phyloP scores from a whole-genome alignment of 1,284 basidiomycete species.

The Phlebopus sp. region DNA sequence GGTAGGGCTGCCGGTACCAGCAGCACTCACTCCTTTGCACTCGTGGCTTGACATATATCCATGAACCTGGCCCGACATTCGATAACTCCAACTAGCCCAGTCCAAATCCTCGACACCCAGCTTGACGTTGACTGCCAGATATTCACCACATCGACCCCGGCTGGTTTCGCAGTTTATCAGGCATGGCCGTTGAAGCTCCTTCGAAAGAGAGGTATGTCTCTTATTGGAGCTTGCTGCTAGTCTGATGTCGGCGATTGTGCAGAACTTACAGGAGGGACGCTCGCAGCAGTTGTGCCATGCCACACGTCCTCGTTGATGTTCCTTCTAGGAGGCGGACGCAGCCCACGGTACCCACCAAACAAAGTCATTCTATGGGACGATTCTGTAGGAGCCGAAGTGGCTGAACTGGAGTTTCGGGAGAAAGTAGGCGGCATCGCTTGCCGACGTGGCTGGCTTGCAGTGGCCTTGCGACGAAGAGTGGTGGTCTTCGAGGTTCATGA shows the following conservation, averaged over 20 bases:
- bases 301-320: conserved; percentile 86
- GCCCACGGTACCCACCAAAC: conserved; percentile 92
- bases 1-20: conserved; percentile 6
- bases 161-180: conserved; percentile 86
- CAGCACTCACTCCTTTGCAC: conserved; percentile 1
- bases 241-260: conserved; percentile 10
- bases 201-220: conserved; percentile 69
- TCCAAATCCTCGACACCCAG: conserved; percentile 73
- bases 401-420: conserved; percentile 91
- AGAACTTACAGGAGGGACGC: conserved; percentile 80
- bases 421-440: conserved; percentile 79
- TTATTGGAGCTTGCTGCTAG: conserved; percentile 2
- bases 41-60: conserved; percentile 20
- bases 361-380: conserved; percentile 94
- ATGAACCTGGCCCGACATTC: conserved; percentile 92
- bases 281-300: conserved; percentile 74
- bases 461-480: conserved; percentile 77
- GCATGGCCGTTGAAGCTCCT: conserved; percentile 77
- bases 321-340: conserved; percentile 85
- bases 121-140: conserved; percentile 77
- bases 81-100: conserved; percentile 75
- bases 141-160: conserved; percentile 80
- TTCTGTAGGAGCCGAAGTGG: conserved; percentile 68
- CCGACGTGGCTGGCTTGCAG: conserved; percentile 78
- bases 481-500: conserved; percentile 76